phyloP scores from a whole-genome alignment of 768 basidiomycete genomes.

The Galerina sulciceps region DNA sequence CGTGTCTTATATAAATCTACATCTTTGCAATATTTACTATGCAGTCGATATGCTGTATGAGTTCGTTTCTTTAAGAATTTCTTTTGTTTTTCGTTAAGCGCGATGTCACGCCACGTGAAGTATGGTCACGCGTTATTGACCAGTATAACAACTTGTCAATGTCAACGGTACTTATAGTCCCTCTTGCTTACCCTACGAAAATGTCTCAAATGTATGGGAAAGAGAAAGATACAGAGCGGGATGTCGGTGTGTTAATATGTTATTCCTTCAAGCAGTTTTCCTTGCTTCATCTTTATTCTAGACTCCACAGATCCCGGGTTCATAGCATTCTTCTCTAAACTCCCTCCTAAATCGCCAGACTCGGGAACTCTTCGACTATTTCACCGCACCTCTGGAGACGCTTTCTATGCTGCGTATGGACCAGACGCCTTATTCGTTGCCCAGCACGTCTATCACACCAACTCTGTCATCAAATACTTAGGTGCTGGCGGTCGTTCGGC shows the following conservation, averaged over 20 bases:
- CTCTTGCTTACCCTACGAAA: background rate
- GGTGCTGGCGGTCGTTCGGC: slow-evolving; percentile 63
- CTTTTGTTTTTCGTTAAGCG: too few relatives aligned
- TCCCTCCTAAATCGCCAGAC: slow-evolving; percentile 71
- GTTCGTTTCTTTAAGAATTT: too few relatives aligned
- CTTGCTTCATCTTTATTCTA: slow-evolving; percentile 13
- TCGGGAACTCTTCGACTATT: slow-evolving; percentile 89
- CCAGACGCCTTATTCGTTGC: slow-evolving; percentile 90
- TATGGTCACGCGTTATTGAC: too few relatives aligned
- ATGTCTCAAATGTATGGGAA: slow-evolving; percentile 71
- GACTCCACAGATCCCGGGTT: slow-evolving; percentile 85
- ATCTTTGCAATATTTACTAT: too few relatives aligned
- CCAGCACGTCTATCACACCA: slow-evolving; percentile 81
- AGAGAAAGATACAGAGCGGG: slow-evolving; percentile 52
- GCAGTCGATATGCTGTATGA: too few relatives aligned
- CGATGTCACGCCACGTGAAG: too few relatives aligned
- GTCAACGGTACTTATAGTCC: too few relatives aligned
- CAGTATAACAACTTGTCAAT: too few relatives aligned
- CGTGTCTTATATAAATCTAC: too few relatives aligned
- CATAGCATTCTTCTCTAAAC: slow-evolving; percentile 65
- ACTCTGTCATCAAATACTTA: slow-evolving; percentile 91
- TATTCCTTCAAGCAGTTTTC: background rate
- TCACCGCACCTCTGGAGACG: slow-evolving; percentile 58
- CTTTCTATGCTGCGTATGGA: slow-evolving; percentile 90
- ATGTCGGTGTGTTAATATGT: slow-evolving; percentile 16